A percentile compares a stretch with the other conserved stretches of the same genome.
phyloP scores from a whole-genome alignment of 192 early-diverging fungal genomes.

The Coemansia sp. region DNA sequence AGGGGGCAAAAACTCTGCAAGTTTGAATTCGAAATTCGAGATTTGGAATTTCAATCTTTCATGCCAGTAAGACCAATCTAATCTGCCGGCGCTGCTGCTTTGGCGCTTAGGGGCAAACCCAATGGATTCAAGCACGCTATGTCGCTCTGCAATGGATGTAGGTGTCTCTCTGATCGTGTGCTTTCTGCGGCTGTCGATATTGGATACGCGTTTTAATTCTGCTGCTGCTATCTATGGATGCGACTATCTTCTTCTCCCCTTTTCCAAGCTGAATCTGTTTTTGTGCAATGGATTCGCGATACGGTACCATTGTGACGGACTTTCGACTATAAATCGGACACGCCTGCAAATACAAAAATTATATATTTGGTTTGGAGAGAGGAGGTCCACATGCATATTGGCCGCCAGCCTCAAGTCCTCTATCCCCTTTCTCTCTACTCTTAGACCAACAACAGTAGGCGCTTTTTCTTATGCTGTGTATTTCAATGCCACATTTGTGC shows the following conservation, averaged over 20 bases:
- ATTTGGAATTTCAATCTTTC: background rate
- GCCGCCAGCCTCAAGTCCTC: constrained; percentile 1
- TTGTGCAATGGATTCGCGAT: constrained; percentile 22
- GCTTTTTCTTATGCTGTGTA: too few relatives aligned
- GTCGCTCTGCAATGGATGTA: constrained; percentile 2
- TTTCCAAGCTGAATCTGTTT: background rate
- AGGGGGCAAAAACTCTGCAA: background rate
- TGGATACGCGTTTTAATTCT: constrained; percentile 13
- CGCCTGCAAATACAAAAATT: constrained; percentile 42
- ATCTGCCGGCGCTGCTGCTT: background rate
- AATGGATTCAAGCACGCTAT: background rate
- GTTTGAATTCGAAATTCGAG: background rate
- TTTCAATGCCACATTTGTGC: background rate
- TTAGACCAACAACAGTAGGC: background rate
- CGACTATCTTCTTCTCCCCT: constrained; percentile 6
- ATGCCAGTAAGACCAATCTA: background rate
- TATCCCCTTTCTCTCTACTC: background rate
- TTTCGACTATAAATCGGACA: constrained; percentile 23
- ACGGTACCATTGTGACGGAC: constrained; percentile 39
- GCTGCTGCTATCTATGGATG: constrained; percentile 14
- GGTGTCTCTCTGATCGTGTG: background rate
- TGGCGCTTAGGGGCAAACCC: background rate
- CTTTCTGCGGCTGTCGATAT: background rate
- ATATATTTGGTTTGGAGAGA: constrained; percentile 28
- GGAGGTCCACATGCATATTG: constrained; percentile 13